phyloP scores from a whole-genome alignment of 2,329 filamentous ascomycete species.

The Aspergillus sp. region DNA sequence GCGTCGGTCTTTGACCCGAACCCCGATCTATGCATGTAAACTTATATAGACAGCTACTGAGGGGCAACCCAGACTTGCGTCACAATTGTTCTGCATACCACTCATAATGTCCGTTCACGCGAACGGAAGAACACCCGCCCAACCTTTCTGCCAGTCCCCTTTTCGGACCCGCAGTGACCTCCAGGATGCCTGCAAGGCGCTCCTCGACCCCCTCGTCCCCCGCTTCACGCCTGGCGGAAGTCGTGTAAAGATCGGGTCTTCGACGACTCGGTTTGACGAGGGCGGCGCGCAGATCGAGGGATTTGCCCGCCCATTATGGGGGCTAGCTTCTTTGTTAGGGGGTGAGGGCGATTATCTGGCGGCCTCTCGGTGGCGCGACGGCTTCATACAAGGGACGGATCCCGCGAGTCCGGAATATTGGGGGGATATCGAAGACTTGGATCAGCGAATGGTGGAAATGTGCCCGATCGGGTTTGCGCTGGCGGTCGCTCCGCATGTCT shows the following conservation, averaged over 20 bases:
- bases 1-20: constrained; percentile 9
- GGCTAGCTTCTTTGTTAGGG: constrained; percentile 70
- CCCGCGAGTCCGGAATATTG: constrained; percentile 73
- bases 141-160: constrained; percentile 33
- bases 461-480: constrained; percentile 77
- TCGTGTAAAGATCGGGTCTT: constrained; percentile 70
- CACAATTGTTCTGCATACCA: not conserved
- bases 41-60: constrained; percentile 11
- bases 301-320: constrained; percentile 76
- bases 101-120: constrained; percentile 35
- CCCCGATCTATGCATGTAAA: constrained; percentile 4
- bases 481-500: constrained; percentile 65
- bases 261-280: constrained; percentile 77
- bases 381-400: constrained; percentile 72
- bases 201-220: constrained; percentile 72
- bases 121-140: constrained; percentile 34
- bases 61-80: not conserved
- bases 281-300: constrained; percentile 78
- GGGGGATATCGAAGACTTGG: constrained; percentile 75
- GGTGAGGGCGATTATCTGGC: constrained; percentile 69
- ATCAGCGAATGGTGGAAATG: constrained; percentile 86
- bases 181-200: constrained; percentile 63
- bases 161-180: constrained; percentile 43
- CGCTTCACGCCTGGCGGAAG: constrained; percentile 72
- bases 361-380: constrained; percentile 69